phyloP scores from a whole-genome alignment of 257 asterid species.

The Solanum raphanifolium region DNA sequence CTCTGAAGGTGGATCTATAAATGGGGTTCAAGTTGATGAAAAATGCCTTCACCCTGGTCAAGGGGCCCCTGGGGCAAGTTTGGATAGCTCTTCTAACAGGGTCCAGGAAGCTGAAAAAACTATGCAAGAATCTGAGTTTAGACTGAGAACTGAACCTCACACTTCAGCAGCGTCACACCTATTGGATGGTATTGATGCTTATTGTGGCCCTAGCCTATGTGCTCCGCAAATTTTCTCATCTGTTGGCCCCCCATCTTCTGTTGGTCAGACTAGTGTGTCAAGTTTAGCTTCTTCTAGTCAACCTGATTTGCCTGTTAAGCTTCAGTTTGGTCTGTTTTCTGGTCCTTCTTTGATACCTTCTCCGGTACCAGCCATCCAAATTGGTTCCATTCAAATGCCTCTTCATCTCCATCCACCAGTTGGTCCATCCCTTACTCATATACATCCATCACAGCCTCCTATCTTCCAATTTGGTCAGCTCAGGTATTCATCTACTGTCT shows the following conservation, averaged over 20 bases:
- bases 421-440: slow-evolving; percentile 54
- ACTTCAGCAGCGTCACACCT: slow-evolving; percentile 23
- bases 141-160: slow-evolving; percentile 19
- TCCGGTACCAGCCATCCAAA: slow-evolving; percentile 94
- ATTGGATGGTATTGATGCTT: slow-evolving; percentile 24
- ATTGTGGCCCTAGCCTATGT: slow-evolving; percentile 19
- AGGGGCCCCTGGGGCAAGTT: slow-evolving; percentile 23
- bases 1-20: slow-evolving; percentile 34
- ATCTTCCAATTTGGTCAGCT: slow-evolving; percentile 85
- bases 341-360: slow-evolving; percentile 90
- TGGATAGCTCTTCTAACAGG: slow-evolving; percentile 21
- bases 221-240: slow-evolving; percentile 31
- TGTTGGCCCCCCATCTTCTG: slow-evolving; percentile 19
- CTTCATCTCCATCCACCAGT: slow-evolving; percentile 66
- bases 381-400: slow-evolving; percentile 99
- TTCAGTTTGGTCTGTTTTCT: slow-evolving; percentile 95
- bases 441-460: slow-evolving; percentile 70
- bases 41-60: slow-evolving; percentile 27
- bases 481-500: slow-evolving; percentile 53
- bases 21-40: slow-evolving; percentile 39
- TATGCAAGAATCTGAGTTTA: slow-evolving; percentile 31
- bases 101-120: slow-evolving; percentile 26
- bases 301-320: slow-evolving; percentile 57
- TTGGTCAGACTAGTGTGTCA: slow-evolving; percentile 28
- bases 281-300: slow-evolving; percentile 33